Evolutionary conservation across 148 eudicot genomes (phyloP).

Genomic region (Cornus kousa): DNA sequence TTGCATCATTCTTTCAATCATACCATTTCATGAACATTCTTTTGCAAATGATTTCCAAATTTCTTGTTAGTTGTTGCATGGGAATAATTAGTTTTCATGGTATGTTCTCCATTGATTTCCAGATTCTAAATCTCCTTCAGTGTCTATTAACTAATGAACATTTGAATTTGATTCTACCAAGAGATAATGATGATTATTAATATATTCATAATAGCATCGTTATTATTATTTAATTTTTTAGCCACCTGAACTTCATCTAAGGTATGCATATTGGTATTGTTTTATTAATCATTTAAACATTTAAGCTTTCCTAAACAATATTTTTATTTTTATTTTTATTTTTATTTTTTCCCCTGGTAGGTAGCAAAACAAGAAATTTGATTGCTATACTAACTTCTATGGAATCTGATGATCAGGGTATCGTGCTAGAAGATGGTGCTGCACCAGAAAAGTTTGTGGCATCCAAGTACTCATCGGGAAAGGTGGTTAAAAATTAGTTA

Average conservation of each 20-base stretch:
- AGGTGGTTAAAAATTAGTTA: constrained; percentile 39
- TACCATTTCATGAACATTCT: background rate
- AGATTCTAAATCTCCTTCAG: background rate
- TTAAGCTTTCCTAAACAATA: too few species aligned
- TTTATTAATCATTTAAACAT: background rate
- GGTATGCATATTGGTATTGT: background rate
- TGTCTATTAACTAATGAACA: background rate
- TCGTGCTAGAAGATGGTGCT: constrained; percentile 50
- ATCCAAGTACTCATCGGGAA: constrained; percentile 79
- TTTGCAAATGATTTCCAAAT: background rate
- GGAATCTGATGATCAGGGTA: constrained; percentile 55
- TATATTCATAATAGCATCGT: too few species aligned
- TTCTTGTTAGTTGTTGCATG: background rate
- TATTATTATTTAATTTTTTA: too few species aligned
- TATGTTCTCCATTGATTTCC: background rate
- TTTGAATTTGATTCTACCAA: background rate
- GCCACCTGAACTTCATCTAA: background rate
- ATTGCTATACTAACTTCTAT: background rate
- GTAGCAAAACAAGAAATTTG: background rate
- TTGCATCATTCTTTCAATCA: background rate
- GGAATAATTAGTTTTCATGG: background rate
- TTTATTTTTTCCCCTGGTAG: background rate
- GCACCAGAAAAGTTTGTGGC: constrained; percentile 82
- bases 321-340: too few species aligned
- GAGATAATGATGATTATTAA: background rate